Conservation (phyloP, 495 filamentous ascomycete genomes). For the Talaromyces trachyspermus region DNA sequence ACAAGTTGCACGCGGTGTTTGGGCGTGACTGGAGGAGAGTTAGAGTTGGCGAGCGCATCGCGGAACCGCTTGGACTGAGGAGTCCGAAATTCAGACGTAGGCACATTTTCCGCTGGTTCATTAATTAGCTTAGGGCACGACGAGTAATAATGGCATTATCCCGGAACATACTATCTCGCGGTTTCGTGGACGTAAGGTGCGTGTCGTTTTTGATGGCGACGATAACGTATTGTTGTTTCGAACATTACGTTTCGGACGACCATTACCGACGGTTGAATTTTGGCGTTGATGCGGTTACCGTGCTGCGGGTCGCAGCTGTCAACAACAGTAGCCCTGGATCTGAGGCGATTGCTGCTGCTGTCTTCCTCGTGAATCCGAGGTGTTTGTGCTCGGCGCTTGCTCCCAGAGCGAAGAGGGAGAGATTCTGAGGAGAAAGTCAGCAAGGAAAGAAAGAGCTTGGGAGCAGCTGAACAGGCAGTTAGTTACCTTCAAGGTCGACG, state of each 20-base stretch:
- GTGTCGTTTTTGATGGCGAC: constrained; percentile 26
- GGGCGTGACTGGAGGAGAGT: constrained; percentile 58
- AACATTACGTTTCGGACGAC: constrained; percentile 23
- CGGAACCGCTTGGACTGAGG: constrained; percentile 63
- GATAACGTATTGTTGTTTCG: constrained; percentile 22
- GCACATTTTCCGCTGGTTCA: constrained; percentile 23
- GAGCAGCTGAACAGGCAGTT: too few relatives aligned
- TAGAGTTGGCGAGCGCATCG: constrained; percentile 55
- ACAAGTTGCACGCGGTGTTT: constrained; percentile 58
- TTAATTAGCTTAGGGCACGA: constrained; percentile 4
- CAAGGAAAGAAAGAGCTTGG: constrained; percentile 9
- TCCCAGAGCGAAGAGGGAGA: constrained; percentile 41
- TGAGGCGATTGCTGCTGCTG: constrained; percentile 17
- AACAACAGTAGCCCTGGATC: constrained; percentile 25
- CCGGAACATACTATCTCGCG: constrained; percentile 26
- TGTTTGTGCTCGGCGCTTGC: constrained; percentile 53
- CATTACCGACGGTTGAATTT: constrained; percentile 16
- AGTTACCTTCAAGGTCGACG: constrained; percentile 49
- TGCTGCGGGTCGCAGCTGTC: constrained; percentile 14
- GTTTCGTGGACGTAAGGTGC: constrained; percentile 24
- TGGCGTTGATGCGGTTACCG: constrained; percentile 24
- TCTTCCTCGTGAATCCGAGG: constrained; percentile 27
- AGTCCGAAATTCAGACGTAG: constrained; percentile 33
- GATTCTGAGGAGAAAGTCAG: constrained; percentile 27
- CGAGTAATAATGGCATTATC: neutral